These are phyloP conservation scores for Penicillium paradoxum DNA, from an alignment of 495 filamentous ascomycete genomes.

Conservation along the genomic window DNA sequence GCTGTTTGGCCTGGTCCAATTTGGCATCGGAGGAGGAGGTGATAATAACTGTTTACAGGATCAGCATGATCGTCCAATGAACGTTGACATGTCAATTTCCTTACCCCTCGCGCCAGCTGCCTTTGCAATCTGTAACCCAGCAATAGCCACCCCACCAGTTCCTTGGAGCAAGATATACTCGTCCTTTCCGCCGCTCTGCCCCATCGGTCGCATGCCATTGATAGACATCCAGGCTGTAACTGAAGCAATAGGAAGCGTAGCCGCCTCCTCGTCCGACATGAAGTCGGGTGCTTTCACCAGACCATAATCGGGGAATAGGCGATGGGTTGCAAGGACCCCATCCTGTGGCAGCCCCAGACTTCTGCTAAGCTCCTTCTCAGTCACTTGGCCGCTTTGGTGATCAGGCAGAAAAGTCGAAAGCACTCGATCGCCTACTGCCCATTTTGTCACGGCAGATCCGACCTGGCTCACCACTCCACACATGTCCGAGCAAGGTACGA, in stretches of 20 bases:
- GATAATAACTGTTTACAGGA: constrained; percentile 50
- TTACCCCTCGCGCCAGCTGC: constrained; percentile 63
- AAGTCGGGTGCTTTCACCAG: constrained; percentile 61
- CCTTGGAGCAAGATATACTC: constrained; percentile 71
- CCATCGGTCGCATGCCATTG: constrained; percentile 57
- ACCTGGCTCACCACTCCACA: constrained; percentile 64
- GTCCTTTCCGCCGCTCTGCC: constrained; percentile 56
- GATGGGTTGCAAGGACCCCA: constrained; percentile 66
- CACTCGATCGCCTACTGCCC: constrained; percentile 66
- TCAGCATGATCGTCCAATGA: background rate
- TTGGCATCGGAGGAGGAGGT: constrained; percentile 71
- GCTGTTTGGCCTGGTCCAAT: constrained; percentile 54
- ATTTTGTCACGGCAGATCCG: constrained; percentile 58
- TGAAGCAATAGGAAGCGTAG: constrained; percentile 63
- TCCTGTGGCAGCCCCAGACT: constrained; percentile 64
- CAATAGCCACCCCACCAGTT: constrained; percentile 73
- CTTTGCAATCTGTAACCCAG: constrained; percentile 76
- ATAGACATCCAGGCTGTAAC: constrained; percentile 80
- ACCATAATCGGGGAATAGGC: constrained; percentile 58
- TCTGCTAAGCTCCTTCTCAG: constrained; percentile 36
- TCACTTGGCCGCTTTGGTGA: constrained; percentile 60
- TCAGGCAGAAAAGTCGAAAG: constrained; percentile 71
- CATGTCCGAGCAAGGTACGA: constrained; percentile 71
- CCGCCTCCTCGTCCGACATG: constrained; percentile 57
- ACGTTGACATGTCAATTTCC: background rate